phyloP scores from a whole-genome alignment of 345 rosid species.

The Bruguiera gymnorhiza region DNA sequence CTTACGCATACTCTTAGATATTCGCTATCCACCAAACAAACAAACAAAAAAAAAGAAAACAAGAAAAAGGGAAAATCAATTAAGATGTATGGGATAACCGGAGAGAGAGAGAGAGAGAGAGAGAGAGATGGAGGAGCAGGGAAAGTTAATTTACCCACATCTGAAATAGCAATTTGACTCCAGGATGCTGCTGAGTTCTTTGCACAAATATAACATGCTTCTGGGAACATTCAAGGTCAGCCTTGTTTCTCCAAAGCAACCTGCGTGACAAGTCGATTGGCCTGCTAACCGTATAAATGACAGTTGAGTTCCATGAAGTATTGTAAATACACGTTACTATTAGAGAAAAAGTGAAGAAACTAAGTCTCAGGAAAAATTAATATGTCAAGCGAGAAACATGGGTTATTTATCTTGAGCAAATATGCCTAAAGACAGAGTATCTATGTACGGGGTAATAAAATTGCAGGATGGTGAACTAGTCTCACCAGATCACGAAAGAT shows the following conservation, averaged over 20 bases:
- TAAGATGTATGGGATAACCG: neutral
- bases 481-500: constrained; percentile 52
- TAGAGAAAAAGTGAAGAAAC: neutral
- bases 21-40: too few relatives aligned
- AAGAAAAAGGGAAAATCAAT: too few relatives aligned
- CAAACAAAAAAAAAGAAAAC: too few relatives aligned
- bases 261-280: neutral
- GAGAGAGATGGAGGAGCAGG: neutral
- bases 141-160: neutral
- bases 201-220: too few relatives aligned
- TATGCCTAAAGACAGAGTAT: too few relatives aligned
- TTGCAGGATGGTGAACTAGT: neutral
- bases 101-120: neutral
- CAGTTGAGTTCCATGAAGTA: neutral
- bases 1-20: too few relatives aligned
- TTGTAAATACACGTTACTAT: neutral
- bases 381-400: too few relatives aligned
- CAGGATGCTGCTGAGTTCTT: neutral
- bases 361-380: neutral
- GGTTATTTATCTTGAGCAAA: too few relatives aligned
- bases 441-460: neutral
- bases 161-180: neutral
- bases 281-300: neutral
- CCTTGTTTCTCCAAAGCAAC: neutral
- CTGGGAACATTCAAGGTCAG: too few relatives aligned